Base-by-base conservation (phyloP, 1,139 yeast species). In the Saccharomyces pastorianus region DNA sequence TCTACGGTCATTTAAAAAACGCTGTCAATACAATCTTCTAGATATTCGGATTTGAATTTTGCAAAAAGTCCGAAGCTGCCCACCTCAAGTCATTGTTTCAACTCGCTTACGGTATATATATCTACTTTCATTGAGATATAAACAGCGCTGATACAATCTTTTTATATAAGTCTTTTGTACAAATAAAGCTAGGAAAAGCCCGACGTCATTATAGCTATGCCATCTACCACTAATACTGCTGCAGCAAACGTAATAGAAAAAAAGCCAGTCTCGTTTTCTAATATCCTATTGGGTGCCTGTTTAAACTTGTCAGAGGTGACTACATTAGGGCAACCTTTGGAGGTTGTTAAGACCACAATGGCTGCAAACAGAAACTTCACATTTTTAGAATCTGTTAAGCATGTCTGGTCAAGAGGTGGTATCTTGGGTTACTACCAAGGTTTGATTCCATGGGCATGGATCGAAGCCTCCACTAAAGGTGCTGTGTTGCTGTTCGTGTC, bases 361-460 rank as follows among this genome's bases (percentile, higher is more conserved):
- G 98, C 98, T 34, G 98, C 99, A 56, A 89, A 93, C 74, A 80
- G 99, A 69, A 75, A 78, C 47, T 77, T 93, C 58, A 71, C 84
- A 6, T 76, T 93, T 61, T 64, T 81, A 13, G 83, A 83, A 61
- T 88, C 96, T 27, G 78, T 85, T 52, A 78, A 78, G 58, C 78
- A 84, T 52, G 93, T 93, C 56, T 89, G 95, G 93, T 79, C 93
- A 27, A 84, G 99, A 67, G 99, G 99, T 59, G 99, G 98, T 53
- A 65, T 85, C 26, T 71, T 81, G 29, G 99, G 97, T 0, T 93
- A 91, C 73, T 93, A 91, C 75, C 99, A 93, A 71, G 99, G 99
- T 27, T 78, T 93, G 70, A 91, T 93, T 60, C 99, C 99, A 47
- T 93, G 99, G 99, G 99, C 98, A 2, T 91, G 98, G 97, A 87